These are phyloP conservation scores for Microdochium paspali DNA, from an alignment of 2,329 filamentous ascomycete species.

Conservation along the genomic window DNA sequence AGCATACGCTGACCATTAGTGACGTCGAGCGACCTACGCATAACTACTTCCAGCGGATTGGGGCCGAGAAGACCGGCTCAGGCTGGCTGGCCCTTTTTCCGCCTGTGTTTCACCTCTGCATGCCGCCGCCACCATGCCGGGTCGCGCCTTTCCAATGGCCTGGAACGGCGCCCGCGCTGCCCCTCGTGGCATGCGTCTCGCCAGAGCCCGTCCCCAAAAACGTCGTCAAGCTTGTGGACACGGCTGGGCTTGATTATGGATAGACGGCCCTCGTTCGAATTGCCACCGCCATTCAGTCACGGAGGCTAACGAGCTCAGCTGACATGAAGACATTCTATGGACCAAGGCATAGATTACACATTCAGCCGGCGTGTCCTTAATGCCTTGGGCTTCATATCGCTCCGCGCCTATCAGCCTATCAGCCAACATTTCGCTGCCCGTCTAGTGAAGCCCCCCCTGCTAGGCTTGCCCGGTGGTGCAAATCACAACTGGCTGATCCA, in stretches of 20 bases:
- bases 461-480: neutral
- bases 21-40: too few relatives aligned
- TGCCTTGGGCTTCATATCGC: neutral
- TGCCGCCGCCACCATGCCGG: neutral
- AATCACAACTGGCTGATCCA: neutral
- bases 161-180: neutral
- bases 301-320: neutral
- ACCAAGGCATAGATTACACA: neutral
- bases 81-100: too few relatives aligned
- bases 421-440: neutral
- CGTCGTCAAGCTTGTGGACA: neutral
- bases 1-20: too few relatives aligned
- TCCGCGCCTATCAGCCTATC: neutral
- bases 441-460: neutral
- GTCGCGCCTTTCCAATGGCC: neutral
- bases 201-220: neutral
- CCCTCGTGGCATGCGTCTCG: neutral
- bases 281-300: neutral
- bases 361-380: neutral
- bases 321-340: slow-evolving; percentile 1
- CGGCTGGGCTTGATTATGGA: neutral
- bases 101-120: neutral
- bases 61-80: neutral
- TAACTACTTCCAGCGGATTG: too few relatives aligned
- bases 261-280: neutral